Evolutionary conservation across 768 basidiomycete species (phyloP), one percentile per base, ranked within the genome.

Genomic region (Chalciporus pseudorubinellus): DNA sequence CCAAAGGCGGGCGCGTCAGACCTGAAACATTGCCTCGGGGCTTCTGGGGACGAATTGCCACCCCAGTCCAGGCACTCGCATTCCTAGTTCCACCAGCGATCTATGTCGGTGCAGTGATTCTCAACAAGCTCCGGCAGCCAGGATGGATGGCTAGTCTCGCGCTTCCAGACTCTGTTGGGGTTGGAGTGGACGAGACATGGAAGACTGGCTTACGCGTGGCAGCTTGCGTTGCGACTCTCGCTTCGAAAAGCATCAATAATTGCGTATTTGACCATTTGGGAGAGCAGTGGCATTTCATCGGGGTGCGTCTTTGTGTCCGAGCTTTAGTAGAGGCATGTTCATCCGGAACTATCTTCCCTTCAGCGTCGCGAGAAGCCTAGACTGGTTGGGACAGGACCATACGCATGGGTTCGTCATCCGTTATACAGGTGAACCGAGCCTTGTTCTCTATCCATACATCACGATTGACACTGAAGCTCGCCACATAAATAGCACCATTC

Each of bases 321-420:
- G n/a, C 7, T 5, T 13, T 16, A 11, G 29, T 13, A 7, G 13
- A 12, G 29, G 3, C 11, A 11, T 10, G 1, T 13, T 31, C 5
- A 31, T 31, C 10, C 26, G 6, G 9, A 26, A 13, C 29, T 2
- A 11, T 31, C 12, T 60, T 22, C 22, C 44, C 9, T 34, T 26
- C 28, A 61, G 62, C 51, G 53, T 29, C 51, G 66, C 18, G 69
- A 70, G 38, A 63, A 61, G 34, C 48, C 60, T 18, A 57, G 55
- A 21, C 34, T 72, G 22, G 59, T 69, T 14, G 53, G 56, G 24
- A 63, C 57, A 10, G 69, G 70, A n/a, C 65, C 67, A 1, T 69
- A 68, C 42, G 54, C 57, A 14, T 56, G 60, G 46, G 62, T 69
- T 22, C 70, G 69, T 39, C 69, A 71, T 51, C 66, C 64, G 1